phyloP scores from a whole-genome alignment of 768 basidiomycete genomes.

The Leccinum obscurum region DNA sequence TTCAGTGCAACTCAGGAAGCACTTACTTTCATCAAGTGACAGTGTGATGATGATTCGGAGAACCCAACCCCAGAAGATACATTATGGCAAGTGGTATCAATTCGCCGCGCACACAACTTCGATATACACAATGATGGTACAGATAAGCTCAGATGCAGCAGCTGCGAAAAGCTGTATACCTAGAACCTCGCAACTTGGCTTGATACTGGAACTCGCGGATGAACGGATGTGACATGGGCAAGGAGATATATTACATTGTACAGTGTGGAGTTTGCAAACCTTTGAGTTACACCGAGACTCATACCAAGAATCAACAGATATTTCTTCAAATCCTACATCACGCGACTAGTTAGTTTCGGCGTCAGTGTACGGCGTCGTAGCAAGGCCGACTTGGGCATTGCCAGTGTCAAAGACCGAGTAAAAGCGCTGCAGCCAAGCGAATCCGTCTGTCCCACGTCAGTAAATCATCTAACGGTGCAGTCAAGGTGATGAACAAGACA shows the following conservation, averaged over 20 bases:
- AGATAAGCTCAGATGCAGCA: neutral
- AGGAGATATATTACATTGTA: no score
- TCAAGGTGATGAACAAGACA: slow-evolving; percentile 14
- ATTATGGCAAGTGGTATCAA: neutral
- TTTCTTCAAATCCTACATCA: neutral
- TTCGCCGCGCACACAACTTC: neutral
- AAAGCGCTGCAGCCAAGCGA: slow-evolving; percentile 60
- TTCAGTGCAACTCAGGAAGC: neutral
- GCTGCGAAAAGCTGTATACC: neutral
- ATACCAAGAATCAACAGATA: no score
- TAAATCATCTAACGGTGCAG: neutral
- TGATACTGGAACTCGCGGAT: neutral
- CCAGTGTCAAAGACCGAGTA: slow-evolving; percentile 52
- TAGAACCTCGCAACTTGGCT: neutral
- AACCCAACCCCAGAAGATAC: no score
- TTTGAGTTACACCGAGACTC: no score
- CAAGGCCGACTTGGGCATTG: slow-evolving; percentile 26
- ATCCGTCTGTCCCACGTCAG: slow-evolving; percentile 43
- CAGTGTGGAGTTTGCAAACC: no score
- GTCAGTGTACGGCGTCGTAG: slow-evolving; percentile 40
- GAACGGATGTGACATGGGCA: neutral
- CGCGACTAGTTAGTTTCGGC: slow-evolving; percentile 22
- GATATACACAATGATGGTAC: neutral
- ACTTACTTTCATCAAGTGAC: neutral
- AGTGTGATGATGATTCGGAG: neutral